Conservation (phyloP, 164 flowering plant genomes). For the Magnolia changhungtana region DNA sequence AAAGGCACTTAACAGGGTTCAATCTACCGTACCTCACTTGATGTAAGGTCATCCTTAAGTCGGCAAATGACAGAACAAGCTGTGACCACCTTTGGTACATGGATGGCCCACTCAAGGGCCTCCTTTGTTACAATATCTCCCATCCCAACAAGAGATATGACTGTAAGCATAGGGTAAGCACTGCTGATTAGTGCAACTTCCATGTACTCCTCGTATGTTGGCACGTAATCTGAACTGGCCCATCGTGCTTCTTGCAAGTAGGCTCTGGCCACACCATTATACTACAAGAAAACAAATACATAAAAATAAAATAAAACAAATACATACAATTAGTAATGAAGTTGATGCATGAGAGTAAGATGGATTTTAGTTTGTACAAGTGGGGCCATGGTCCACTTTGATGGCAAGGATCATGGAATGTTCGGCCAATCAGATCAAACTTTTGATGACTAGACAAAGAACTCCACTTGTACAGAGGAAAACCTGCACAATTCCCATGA, state of each 20-base stretch:
- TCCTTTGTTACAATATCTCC: conserved; percentile 1
- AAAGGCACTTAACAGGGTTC: no score
- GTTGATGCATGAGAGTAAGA: no score
- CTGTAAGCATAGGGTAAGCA: neutral
- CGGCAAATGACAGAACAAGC: neutral
- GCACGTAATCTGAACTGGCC: neutral
- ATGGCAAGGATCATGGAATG: no score
- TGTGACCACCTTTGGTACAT: neutral
- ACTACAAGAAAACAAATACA: neutral
- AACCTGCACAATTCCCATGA: no score
- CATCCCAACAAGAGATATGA: neutral
- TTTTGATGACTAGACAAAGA: no score
- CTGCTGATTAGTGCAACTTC: neutral
- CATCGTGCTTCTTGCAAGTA: neutral
- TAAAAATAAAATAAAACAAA: neutral
- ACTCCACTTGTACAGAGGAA: no score
- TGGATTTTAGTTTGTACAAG: no score
- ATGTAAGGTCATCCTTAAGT: neutral
- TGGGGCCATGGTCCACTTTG: no score
- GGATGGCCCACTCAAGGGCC: neutral
- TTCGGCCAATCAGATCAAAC: no score
- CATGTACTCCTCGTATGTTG: neutral
- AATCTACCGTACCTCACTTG: neutral
- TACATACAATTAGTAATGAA: no score
- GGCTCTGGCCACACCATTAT: neutral